Evolutionary conservation across 129 eudicot genomes (phyloP), one percentile per base, ranked within the genome.

Genomic region (Kitagawia praeruptora): DNA sequence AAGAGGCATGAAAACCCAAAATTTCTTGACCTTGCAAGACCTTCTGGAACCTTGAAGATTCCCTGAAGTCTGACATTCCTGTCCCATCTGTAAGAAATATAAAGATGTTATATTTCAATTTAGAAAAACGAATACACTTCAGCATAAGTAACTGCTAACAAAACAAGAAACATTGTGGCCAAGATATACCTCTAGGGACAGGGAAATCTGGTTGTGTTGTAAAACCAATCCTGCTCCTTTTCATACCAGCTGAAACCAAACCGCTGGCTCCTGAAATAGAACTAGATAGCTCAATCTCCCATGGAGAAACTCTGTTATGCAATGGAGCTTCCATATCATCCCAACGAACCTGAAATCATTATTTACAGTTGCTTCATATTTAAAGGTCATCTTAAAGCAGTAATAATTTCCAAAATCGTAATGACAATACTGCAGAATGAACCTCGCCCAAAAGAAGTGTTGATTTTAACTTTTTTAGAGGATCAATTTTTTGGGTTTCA

Each of bases 1-100:
- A 77, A 46, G 85, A 82, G 81, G 83, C 70, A 81, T 75, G 76
- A 83, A 89, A 88, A 77, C 95, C 88, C 78, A 86, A 70, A 67
- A 92, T 91, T 95, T 95, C 99, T 95, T 95, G 99, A 95, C 99
- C 99, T 95, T 95, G 99, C 99, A 95, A 95, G 95, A 92, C 99
- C 99, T 95, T 90, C 85, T 85, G 94, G 95, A 90, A 90, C 82
- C 95, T 76, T 77, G 81, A 61, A 42, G 95, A 88, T 86, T 96
- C 98, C 87, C 83, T 91, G 69, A 90, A 92, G 90, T 89, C 90
- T 70, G 91, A 80, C 76, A 80, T 80, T 82, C 86, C 90, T 66
- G 81, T 81, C 83, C 88, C 91, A 84, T 88, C 98, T 89, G 85
- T 38, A 77, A 70, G 31, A 81, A 38, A 21, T 23, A 63, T 40